A percentile compares a stretch with the other conserved stretches of the same genome.
phyloP scores from a whole-genome alignment of 257 asterid species.

The Ehretia macrophylla region DNA sequence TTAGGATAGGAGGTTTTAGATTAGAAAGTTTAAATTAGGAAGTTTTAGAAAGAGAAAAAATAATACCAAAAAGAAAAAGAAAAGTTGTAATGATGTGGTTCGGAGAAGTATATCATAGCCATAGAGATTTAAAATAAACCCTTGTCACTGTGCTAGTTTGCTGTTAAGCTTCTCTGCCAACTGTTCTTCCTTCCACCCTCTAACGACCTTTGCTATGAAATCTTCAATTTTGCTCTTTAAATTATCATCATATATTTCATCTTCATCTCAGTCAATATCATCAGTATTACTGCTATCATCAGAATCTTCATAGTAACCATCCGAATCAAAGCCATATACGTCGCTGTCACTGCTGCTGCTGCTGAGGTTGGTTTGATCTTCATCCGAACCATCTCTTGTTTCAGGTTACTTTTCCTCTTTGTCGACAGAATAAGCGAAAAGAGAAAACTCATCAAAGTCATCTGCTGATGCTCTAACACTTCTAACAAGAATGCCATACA shows the following conservation, averaged over 20 bases:
- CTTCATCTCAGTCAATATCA: slow-evolving; percentile 12
- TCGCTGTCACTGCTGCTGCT: neutral
- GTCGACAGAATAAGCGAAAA: neutral
- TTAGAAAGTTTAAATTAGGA: too few species aligned
- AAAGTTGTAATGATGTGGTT: too few species aligned
- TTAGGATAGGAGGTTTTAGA: too few species aligned
- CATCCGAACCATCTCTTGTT: neutral
- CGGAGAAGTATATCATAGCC: too few species aligned
- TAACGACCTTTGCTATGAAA: slow-evolving; percentile 27
- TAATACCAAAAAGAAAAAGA: too few species aligned
- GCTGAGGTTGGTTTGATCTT: neutral
- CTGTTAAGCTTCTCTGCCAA: slow-evolving; percentile 19
- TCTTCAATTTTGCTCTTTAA: slow-evolving; percentile 26
- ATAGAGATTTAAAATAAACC: neutral
- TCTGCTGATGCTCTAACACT: slow-evolving; percentile 4
- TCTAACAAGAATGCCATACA: slow-evolving; percentile 15
- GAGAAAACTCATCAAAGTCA: neutral
- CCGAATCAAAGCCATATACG: neutral
- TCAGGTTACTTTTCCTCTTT: neutral
- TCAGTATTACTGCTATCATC: slow-evolving; percentile 8
- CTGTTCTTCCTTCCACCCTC: slow-evolving; percentile 29
- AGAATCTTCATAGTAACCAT: neutral
- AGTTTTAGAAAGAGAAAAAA: too few species aligned
- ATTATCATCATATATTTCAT: slow-evolving; percentile 11
- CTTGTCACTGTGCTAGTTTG: neutral